Evolutionary conservation across 2,329 filamentous ascomycete genomes (phyloP), one percentile per base, ranked within the genome.

Genomic region (Chalara sp.): DNA sequence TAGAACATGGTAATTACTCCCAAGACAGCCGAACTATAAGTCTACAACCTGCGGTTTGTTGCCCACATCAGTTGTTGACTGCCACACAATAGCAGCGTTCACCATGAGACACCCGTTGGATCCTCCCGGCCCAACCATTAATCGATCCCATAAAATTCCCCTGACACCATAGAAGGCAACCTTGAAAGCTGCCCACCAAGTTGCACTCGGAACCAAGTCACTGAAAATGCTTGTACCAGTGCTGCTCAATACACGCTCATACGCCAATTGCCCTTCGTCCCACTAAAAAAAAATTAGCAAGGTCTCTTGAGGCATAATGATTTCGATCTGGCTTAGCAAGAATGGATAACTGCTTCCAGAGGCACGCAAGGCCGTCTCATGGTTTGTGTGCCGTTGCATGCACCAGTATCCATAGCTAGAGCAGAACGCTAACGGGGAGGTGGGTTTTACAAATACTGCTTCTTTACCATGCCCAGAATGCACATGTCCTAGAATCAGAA

Each of bases 391-490:
- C 21, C 21, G 21, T 21, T 21, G 21, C 21, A 21, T 21, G 21
- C 21, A 21, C 21, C 21, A 21, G 21, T 21, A 21, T 21, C 21
- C 21, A 21, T 21, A 21, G 21, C 21, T 21, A 21, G 21, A 21
- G 21, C 21, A 21, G 21, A 21, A 21, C 21, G 21, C 21, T 21
- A 21, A 21, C 21, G 21, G 21, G 21, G 21, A 21, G 21, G 21
- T 21, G 21, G 21, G 21, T 21, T 21, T 21, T 21, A 21, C 21
- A 21, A 2, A 21, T 2, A 83, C 71, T 1, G 75, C 67, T 60
- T 83, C 77, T 32, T 68, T 68, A 12, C 83, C 83, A 49, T 81
- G 75, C 5, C 78, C 80, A 37, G 73, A 77, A 65, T 87, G 83
- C 44, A 85, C 72, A 13, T 48, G 46, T 12, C 46, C 46, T 21